phyloP scores from a whole-genome alignment of 2,329 filamentous ascomycete genomes.

The Diaporthe citri region DNA sequence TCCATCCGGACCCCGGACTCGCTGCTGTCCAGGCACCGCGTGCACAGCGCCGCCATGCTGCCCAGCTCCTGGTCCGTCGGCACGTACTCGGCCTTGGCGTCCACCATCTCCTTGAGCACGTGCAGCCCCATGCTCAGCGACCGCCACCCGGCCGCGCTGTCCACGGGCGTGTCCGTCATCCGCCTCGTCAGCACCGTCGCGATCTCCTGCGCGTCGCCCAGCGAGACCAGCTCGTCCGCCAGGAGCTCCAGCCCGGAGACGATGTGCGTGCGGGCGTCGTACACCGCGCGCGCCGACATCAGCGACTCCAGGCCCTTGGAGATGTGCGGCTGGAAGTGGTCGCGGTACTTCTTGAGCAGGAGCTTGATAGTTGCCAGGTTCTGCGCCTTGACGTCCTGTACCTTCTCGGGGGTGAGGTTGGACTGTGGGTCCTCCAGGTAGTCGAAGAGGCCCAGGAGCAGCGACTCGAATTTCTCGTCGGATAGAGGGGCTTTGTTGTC shows the following conservation, averaged over 20 bases:
- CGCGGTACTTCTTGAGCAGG: conserved; percentile 76
- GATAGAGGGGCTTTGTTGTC: conserved; percentile 74
- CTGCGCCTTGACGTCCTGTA: conserved; percentile 80
- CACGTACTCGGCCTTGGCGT: conserved; percentile 59
- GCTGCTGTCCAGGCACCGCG: conserved; percentile 69
- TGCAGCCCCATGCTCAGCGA: conserved; percentile 74
- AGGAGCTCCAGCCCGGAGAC: conserved; percentile 80
- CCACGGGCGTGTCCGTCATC: conserved; percentile 60
- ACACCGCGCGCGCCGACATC: conserved; percentile 72
- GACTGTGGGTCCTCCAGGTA: conserved; percentile 75
- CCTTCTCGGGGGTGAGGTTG: conserved; percentile 71
- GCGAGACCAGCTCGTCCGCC: conserved; percentile 76
- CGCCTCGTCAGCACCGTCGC: conserved; percentile 65
- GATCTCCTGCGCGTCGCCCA: conserved; percentile 74
- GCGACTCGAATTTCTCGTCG: conserved; percentile 76
- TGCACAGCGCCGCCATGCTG: conserved; percentile 63
- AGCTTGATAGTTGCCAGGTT: conserved; percentile 80
- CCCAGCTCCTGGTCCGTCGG: conserved; percentile 66
- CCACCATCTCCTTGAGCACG: conserved; percentile 71
- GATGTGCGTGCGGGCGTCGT: conserved; percentile 78
- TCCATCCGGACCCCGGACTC: conserved; percentile 78
- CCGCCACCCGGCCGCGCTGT: conserved; percentile 61
- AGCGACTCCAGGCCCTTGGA: conserved; percentile 76
- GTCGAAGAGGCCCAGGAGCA: conserved; percentile 76
- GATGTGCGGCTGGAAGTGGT: conserved; percentile 76